Conservation (phyloP, 345 rosid genomes). For the Melaleuca quinquenervia region DNA sequence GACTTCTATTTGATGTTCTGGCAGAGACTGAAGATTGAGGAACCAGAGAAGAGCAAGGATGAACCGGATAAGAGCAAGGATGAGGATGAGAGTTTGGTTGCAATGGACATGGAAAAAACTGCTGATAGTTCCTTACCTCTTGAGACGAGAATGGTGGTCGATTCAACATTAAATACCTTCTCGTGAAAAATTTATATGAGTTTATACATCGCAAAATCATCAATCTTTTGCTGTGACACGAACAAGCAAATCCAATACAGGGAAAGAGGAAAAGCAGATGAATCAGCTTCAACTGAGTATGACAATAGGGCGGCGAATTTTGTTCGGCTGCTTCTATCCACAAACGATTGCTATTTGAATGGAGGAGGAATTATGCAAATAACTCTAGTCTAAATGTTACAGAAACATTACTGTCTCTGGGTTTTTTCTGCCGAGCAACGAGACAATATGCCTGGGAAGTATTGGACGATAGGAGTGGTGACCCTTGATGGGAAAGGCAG, state of each 20-base stretch:
- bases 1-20: neutral
- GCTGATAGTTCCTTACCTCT: slow-evolving; percentile 8
- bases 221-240: neutral
- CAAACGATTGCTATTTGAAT: neutral
- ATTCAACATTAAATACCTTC: slow-evolving; percentile 1
- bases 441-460: neutral
- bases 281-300: neutral
- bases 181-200: neutral
- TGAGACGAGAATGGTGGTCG: slow-evolving; percentile 1
- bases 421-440: neutral
- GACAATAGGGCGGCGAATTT: neutral
- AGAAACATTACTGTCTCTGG: neutral
- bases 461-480: neutral
- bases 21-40: slow-evolving; percentile 37
- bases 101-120: slow-evolving; percentile 14
- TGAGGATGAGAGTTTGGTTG: neutral
- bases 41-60: slow-evolving; percentile 9
- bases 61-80: slow-evolving; percentile 12
- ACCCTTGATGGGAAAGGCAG: neutral
- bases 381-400: neutral
- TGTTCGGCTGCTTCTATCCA: neutral
- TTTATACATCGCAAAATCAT: neutral
- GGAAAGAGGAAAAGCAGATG: neutral
- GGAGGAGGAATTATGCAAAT: neutral
- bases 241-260: neutral